Evolutionary conservation across 441 rosid species (phyloP), one percentile per base, ranked within the genome.

Genomic region (Metrosideros polymorpha): DNA sequence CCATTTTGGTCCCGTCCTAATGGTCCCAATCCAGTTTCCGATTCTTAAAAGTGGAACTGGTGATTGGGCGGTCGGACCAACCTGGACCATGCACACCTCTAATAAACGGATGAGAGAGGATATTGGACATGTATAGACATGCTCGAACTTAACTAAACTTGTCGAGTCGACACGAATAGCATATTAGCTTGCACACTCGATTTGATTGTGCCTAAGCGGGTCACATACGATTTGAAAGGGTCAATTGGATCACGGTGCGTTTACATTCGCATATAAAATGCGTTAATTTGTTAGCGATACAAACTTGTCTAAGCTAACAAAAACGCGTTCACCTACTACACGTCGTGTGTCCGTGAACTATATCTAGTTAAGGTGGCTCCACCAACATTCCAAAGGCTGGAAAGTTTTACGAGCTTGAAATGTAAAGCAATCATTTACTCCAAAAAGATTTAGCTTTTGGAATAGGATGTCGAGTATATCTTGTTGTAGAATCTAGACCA

Each of bases 281-380:
- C 7, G 9, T 59, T 14, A 14, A 59, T 29, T 2, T 6, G 7
- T 14, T 0, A 29, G 7, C 0, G 0, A 59, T 14, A 15, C 0
- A 0, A 14, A 59, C 71, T 0, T 29, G 0, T 29, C 71, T 29
- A 59, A 8, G 22, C 7, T 3, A 6, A n/a, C 14, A n/a, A 6
- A n/a, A 13, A 57, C 0, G 18, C 7, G 19, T 8, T n/a, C 14
- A 29, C 4, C 32, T 12, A 24, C n/a, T 8, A 56, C 0, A 56
- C 0, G 6, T 56, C 0, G 8, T 13, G 66, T 1, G 32, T n/a
- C 18, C 14, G 1, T 13, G 29, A 57, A n/a, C 3, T 6, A 57
- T 3, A 13, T 61, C 12, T 1, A 15, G 24, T 30, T 13, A 61
- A 15, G 0, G 12, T 61, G 29, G 42, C 75, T 61, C 5, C 42